Base-by-base conservation (phyloP, 441 rosid species). In the Theobroma grandiflorum region DNA sequence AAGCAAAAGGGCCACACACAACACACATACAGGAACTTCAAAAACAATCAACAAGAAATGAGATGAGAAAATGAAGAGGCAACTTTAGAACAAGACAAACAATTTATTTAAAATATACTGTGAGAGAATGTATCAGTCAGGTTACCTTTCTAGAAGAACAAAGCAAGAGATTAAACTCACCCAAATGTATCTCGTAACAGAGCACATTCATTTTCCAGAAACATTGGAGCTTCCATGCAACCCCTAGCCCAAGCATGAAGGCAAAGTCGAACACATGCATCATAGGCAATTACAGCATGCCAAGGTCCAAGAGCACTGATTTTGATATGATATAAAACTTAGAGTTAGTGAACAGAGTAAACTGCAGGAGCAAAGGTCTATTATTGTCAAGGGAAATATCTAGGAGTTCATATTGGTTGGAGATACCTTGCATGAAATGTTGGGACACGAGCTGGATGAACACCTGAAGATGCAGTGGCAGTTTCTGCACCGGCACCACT, bases 241-340 rank as follows among this genome's bases (percentile, higher is more conserved):
- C 99, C 98, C 88, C 90, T 92, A 64, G 99, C 98, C 99, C 99
- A 97, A 72, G 99, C 99, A 87, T 97, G 95, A 82, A 97, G 99
- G 85, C 99, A 97, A 79, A 97, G 92, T 49, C 99, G 93, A 67
- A 95, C 99, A 75, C 99, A 97, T 72, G 96, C 99, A 84, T 97
- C 99, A 84, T 97, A 97, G 20, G 99, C 95, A 89, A 97, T 85
- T 53, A 97, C 98, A 71, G 97, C 95, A 89, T 97, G 96, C 99
- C 99, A 97, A 55, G 98, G 99, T 68, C 99, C 99, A 45, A 91
- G 86, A 67, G 98, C 93, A 84, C 99, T 97, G 92, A 65, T 80
- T 79, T 80, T 77, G 67, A 82, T 74, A 80, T 40, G 69, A 20
- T 75, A 42, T 45, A 66, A 50, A 80, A 49, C 74, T 57, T 22